Evolutionary conservation across 768 basidiomycete genomes (phyloP).

Genomic region (Amanita pseudoporphyria): DNA sequence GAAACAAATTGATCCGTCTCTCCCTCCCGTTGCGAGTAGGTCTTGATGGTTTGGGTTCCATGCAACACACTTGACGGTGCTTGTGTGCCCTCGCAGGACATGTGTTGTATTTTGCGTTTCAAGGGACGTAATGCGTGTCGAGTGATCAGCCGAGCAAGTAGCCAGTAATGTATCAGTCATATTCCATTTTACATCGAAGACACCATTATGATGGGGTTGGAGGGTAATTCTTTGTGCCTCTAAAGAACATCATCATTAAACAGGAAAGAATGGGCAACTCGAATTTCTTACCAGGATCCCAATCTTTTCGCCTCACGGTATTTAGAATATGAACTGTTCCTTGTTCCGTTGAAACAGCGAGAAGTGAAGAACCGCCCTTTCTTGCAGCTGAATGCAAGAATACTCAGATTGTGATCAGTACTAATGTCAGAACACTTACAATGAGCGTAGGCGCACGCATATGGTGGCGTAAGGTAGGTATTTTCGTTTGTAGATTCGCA

Average conservation of each 20-base stretch:
- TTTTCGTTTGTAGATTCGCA: slow-evolving; percentile 46
- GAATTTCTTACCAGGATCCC: slow-evolving; percentile 50
- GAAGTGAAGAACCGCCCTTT: slow-evolving; percentile 33
- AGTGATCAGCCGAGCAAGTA: slow-evolving; percentile 65
- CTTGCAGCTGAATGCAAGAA: slow-evolving; percentile 41
- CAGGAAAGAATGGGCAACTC: not conserved
- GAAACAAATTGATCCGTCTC: slow-evolving; percentile 63
- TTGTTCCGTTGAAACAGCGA: slow-evolving; percentile 71
- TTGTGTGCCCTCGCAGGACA: slow-evolving; percentile 46
- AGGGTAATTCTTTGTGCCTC: slow-evolving; percentile 47
- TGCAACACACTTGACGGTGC: slow-evolving; percentile 63
- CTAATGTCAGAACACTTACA: slow-evolving; percentile 24
- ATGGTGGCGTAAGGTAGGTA: slow-evolving; percentile 51
- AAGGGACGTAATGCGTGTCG: slow-evolving; percentile 43
- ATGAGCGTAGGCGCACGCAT: slow-evolving; percentile 65
- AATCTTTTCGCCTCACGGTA: slow-evolving; percentile 48
- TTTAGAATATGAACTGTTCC: slow-evolving; percentile 59
- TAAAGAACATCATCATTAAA: slow-evolving; percentile 15
- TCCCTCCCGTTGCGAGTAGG: slow-evolving; percentile 58
- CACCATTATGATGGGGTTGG: slow-evolving; percentile 56
- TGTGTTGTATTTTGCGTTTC: slow-evolving; percentile 32
- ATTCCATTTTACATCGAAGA: slow-evolving; percentile 74
- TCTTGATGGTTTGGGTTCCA: slow-evolving; percentile 60
- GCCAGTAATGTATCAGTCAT: slow-evolving; percentile 47
- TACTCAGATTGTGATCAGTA: not conserved